Percentiles rank a stretch among this genome's conserved stretches.
phyloP scores from a whole-genome alignment of 2,329 filamentous ascomycete species.

The Dendryphion nanum region DNA sequence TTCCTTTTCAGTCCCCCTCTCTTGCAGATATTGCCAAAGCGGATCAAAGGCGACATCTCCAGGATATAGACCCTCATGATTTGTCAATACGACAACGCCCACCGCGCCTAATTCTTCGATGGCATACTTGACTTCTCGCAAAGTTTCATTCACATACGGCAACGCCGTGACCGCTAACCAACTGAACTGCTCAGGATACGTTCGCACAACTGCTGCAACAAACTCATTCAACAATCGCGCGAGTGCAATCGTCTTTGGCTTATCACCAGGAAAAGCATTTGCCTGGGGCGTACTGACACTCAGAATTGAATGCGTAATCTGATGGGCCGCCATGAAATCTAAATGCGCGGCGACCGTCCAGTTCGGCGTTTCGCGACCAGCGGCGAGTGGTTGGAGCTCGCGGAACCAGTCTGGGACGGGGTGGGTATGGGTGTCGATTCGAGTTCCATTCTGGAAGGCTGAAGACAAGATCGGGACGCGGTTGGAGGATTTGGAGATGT shows the following conservation, averaged over 20 bases:
- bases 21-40: slow-evolving; percentile 29
- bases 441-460: slow-evolving; percentile 16
- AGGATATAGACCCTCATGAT: slow-evolving; percentile 34
- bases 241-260: slow-evolving; percentile 28
- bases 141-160: slow-evolving; percentile 29
- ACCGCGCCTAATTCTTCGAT: slow-evolving; percentile 27
- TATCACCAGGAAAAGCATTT: slow-evolving; percentile 27
- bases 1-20: slow-evolving; percentile 14
- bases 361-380: slow-evolving; percentile 30
- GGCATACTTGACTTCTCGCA: slow-evolving; percentile 29
- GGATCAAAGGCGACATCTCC: slow-evolving; percentile 24
- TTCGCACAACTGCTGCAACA: slow-evolving; percentile 18
- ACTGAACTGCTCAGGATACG: slow-evolving; percentile 27
- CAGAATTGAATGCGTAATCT: slow-evolving; percentile 29
- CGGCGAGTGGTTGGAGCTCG: slow-evolving; percentile 29
- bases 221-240: slow-evolving; percentile 38
- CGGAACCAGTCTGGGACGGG: slow-evolving; percentile 36
- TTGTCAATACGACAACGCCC: slow-evolving; percentile 34
- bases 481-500: slow-evolving; percentile 12
- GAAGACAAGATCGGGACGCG: slow-evolving; percentile 1
- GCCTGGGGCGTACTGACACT: slow-evolving; percentile 36
- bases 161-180: slow-evolving; percentile 28
- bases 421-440: slow-evolving; percentile 39
- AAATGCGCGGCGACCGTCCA: slow-evolving; percentile 31
- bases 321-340: slow-evolving; percentile 28